Conservation (phyloP, 2,329 filamentous ascomycete genomes). For the Delphinella strobiligena region DNA sequence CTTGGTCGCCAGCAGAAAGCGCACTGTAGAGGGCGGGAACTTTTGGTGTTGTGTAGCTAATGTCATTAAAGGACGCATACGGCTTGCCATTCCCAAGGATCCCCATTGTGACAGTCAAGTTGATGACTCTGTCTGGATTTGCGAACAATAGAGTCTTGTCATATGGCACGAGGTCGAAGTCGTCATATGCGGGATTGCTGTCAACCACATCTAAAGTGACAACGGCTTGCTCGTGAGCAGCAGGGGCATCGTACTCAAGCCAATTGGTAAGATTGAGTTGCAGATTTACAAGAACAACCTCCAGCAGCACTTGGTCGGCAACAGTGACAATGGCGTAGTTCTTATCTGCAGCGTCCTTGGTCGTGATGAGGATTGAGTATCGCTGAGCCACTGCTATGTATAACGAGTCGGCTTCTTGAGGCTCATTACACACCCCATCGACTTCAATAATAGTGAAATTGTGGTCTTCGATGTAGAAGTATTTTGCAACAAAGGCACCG, state of each 20-base stretch:
- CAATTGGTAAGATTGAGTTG: constrained; percentile 51
- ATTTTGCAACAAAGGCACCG: constrained; percentile 54
- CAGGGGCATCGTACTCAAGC: constrained; percentile 42
- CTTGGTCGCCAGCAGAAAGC: constrained; percentile 46
- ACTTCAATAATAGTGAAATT: constrained; percentile 54
- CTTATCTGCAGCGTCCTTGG: constrained; percentile 41
- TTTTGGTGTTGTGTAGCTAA: constrained; percentile 62
- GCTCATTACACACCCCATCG: constrained; percentile 55
- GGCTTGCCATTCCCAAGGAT: constrained; percentile 58
- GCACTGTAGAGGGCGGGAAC: constrained; percentile 72
- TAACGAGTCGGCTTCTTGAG: constrained; percentile 45
- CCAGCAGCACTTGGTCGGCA: constrained; percentile 41
- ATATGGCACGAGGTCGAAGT: constrained; percentile 56
- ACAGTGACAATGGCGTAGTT: constrained; percentile 47
- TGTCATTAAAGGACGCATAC: constrained; percentile 54
- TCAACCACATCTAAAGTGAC: too few species aligned
- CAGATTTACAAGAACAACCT: constrained; percentile 51
- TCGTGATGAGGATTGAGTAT: constrained; percentile 53
- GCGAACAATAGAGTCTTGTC: constrained; percentile 51
- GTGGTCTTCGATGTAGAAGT: constrained; percentile 59
- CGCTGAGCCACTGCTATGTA: constrained; percentile 60
- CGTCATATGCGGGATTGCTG: constrained; percentile 58
- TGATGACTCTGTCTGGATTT: constrained; percentile 51
- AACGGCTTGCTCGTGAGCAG: constrained; percentile 26
- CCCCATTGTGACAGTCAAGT: constrained; percentile 49